Base-by-base conservation (phyloP, 2,329 filamentous ascomycete species). In the Samsoniella hepiali region DNA sequence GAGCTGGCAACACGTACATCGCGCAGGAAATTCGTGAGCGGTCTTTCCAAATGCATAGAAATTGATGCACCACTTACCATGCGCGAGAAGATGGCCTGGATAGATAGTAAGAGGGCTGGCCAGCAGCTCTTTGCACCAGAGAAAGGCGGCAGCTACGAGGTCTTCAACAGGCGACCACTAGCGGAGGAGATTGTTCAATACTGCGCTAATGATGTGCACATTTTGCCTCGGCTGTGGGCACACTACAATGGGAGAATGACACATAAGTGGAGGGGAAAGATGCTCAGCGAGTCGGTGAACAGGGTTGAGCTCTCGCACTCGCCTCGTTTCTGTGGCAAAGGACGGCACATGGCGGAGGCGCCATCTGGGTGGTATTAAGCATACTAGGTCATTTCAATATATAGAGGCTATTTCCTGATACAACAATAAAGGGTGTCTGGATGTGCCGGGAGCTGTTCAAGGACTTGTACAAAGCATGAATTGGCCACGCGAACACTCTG, bases 121-220 rank as follows among this genome's bases (percentile, higher is more conserved):
- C 9, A 58, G 0, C 63, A 58, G 2, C 70, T 83, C 3, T 83
- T 82, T 66, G 68, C 68, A 4, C 77, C 79, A 0, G 69, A 76
- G 34, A 59, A 58, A 1, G 81, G 82, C 1, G 82, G 82, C 0
- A 70, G 65, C 10, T 81, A 79, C 65, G 72, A 77, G 15, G 76
- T 82, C 0, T 85, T 85, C 68, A 77, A 79, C 63, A 57, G 72
- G 51, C 74, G 82, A 0, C 82, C 83, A 0, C 64, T 85, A 7
- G 49, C 65, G 0, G 11, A 66, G 3, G 75, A 75, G 0, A 73
- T 84, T 2, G 61, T 70, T 29, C 13, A 67, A 0, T 85, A 85
- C 69, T 84, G 81, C 66, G 71, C 73, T 3, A 72, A 79, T 31
- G 81, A 84, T 66, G 77, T 85, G 1, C 50, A 68, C 8, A 70